Evolutionary conservation across 2,329 filamentous ascomycete genomes (phyloP).

Genomic region (Pyrenophora tritici-repentis): DNA sequence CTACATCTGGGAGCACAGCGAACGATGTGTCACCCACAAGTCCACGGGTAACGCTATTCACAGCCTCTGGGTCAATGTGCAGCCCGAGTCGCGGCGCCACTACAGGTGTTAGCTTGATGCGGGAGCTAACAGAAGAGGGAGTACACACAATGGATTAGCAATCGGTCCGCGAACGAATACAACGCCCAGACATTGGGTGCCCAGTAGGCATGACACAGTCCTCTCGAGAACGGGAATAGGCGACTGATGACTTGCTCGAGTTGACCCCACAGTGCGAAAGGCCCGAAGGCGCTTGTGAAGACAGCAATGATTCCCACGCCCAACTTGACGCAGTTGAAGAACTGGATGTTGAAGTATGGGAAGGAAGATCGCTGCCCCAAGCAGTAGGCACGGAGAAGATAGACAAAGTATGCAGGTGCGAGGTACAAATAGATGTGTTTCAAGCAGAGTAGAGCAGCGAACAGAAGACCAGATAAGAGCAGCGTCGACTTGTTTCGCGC

Average conservation of each 20-base stretch:
- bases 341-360: slow-evolving; percentile 66
- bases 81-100: slow-evolving; percentile 83
- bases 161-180: slow-evolving; percentile 87
- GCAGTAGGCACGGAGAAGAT: slow-evolving; percentile 86
- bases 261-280: slow-evolving; percentile 81
- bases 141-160: slow-evolving; percentile 76
- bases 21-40: slow-evolving; percentile 93
- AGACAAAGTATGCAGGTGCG: slow-evolving; percentile 94
- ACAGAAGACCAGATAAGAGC: slow-evolving; percentile 78
- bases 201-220: slow-evolving; percentile 97
- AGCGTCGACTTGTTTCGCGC: slow-evolving; percentile 76
- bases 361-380: slow-evolving; percentile 78
- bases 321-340: slow-evolving; percentile 82
- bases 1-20: slow-evolving; percentile 86
- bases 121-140: neutral
- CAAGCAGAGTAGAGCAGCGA: slow-evolving; percentile 84
- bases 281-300: slow-evolving; percentile 83
- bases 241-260: slow-evolving; percentile 81
- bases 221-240: slow-evolving; percentile 91
- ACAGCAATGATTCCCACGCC: slow-evolving; percentile 72
- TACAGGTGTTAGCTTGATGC: slow-evolving; percentile 43
- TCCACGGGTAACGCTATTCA: slow-evolving; percentile 89
- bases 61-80: slow-evolving; percentile 70
- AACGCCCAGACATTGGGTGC: slow-evolving; percentile 96
- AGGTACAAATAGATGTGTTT: slow-evolving; percentile 99